Evolutionary conservation across 352 stramenopile genomes (phyloP), one percentile per base, ranked within the genome.

Genomic region (Phytophthora syringae): DNA sequence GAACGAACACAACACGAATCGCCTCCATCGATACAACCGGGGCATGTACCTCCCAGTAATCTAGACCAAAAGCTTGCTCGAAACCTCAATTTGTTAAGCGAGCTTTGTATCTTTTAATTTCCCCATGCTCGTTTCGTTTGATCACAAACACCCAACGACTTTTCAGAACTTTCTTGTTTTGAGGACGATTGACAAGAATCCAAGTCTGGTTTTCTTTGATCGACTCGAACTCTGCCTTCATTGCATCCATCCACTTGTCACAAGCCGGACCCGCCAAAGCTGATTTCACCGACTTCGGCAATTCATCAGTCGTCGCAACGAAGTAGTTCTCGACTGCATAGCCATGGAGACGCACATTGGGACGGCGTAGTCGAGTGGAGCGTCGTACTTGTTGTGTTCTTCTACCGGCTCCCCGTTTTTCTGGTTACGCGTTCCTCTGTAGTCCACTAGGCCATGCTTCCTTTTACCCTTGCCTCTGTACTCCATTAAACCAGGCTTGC

Each of bases 21-120:
- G 39, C 39, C 34, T 43, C 18, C 37, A 48, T 37, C n/a, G 24
- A 7, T 5, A 44, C 52, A 16, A 44, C 52, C 6, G 52, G 40
- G 1, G 40, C 18, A n/a, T 60, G 51, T 16, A 48, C 36, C n/a
- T 52, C 30, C 39, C 52, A 60, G 27, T 52, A 60, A 20, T 59
- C 25, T 5, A 36, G 34, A 7, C 27, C 52, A 15, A 52, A 60
- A 5, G 18, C 21, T 52, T 60, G 52, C 13, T 60, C 25, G 10
- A 52, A 60, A 0, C 52, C 52, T 7, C 39, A 25, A 52, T 42
- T 5, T 5, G 25, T 45, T 45, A 45, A 45, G 39, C 39, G 39
- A 45, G 39, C 39, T 45, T 45, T 45, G 39, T 45, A 45, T 25
- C 52, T 24, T 20, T 51, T 12, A 39, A 60, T 24, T 7, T 60